Base-by-base conservation (phyloP, 1,139 yeast species). In the Hyphopichia burtonii region DNA sequence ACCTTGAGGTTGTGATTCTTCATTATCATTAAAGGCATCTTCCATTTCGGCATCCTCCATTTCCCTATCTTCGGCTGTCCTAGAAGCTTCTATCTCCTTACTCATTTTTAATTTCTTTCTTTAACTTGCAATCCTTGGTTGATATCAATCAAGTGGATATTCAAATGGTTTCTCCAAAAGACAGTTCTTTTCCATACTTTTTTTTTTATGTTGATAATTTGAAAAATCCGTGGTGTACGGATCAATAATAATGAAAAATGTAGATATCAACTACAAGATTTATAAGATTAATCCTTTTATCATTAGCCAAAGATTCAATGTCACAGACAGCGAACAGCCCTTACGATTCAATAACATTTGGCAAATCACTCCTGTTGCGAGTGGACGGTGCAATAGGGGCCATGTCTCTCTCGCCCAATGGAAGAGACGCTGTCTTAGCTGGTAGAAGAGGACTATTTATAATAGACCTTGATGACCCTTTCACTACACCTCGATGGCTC, bases 311-410 rank as follows among this genome's bases (percentile, higher is more conserved):
- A n/a, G n/a, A n/a, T 25, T 25, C 28, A 19, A 45, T 45, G 49
- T 20, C 39, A 30, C 41, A 37, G 36, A 31, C 33, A 23, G 20
- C 20, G 4, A 33, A 36, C 30, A 48, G 58, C 43, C 68, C 70
- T 1, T 52, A 57, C 46, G 70, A 68, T 34, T 66, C 83, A 16
- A 61, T 76, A 7, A 85, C 91, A 0, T 86, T 86, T 59, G 90
- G 86, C n/a, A 83, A 83, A 50, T 75, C 94, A 16, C 78, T 91
- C 41, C 86, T 94, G 49, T 65, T 93, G 40, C 70, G 95, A 38
- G 96, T 93, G 37, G 98, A 93, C 61, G 94, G 94, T 9, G 94
- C 94, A 31, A 87, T 89, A 42, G 94, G 96, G 15, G 95, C 99
- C 11, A 89, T 93, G 80, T 86, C 97, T 1, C 78, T 91, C 15